A percentile compares a stretch with the other conserved stretches of the same genome.
phyloP scores from a whole-genome alignment of 2,329 filamentous ascomycete species.

The Colletotrichum nymphaeae region DNA sequence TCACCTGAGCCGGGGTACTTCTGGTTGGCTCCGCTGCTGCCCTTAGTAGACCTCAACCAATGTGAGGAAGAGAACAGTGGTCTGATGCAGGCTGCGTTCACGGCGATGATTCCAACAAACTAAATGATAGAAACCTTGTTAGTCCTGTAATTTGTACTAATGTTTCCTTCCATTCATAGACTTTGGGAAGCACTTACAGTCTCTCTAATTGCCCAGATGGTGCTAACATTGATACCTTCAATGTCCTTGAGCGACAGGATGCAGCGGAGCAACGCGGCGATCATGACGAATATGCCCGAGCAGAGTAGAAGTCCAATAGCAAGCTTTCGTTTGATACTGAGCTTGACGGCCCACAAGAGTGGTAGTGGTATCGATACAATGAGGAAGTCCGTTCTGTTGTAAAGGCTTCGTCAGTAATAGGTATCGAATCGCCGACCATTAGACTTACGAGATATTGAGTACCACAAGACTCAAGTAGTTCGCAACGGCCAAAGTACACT shows the following conservation, averaged over 20 bases:
- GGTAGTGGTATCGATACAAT: constrained; percentile 54
- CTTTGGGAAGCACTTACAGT: constrained; percentile 42
- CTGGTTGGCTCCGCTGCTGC: constrained; percentile 41
- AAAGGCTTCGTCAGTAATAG: not conserved
- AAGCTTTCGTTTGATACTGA: constrained; percentile 50
- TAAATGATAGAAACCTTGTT: constrained; percentile 27
- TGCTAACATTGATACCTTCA: constrained; percentile 50
- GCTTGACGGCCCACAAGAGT: constrained; percentile 51
- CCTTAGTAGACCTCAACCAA: constrained; percentile 48
- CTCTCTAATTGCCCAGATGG: constrained; percentile 57
- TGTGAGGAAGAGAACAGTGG: constrained; percentile 48
- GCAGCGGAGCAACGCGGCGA: constrained; percentile 54
- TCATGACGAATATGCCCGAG: constrained; percentile 56
- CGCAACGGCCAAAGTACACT: constrained; percentile 48
- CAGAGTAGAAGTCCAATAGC: constrained; percentile 52
- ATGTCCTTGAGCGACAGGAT: constrained; percentile 50
- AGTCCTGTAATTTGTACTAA: not conserved
- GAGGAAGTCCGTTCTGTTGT: constrained; percentile 50
- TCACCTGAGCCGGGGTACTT: constrained; percentile 40
- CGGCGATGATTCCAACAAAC: constrained; percentile 56
- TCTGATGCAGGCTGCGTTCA: constrained; percentile 54
- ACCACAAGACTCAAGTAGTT: constrained; percentile 51
- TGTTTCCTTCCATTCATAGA: not conserved
- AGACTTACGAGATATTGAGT: constrained; percentile 48
- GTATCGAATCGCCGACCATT: no score